phyloP scores from a whole-genome alignment of 345 rosid species.

The Trapa bicornis region DNA sequence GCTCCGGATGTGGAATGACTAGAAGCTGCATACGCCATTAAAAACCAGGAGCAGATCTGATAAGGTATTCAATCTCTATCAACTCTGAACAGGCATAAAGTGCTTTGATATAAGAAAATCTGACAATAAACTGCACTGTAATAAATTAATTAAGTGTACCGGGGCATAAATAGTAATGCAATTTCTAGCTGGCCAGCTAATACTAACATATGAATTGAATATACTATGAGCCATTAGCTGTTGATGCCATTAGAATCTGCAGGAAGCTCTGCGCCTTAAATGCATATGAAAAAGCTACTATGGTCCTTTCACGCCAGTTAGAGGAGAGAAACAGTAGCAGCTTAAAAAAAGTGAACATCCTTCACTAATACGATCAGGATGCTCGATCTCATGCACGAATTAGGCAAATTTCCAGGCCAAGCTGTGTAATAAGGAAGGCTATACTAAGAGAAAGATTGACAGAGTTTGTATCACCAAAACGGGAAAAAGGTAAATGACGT shows the following conservation, averaged over 20 bases:
- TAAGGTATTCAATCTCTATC: not conserved
- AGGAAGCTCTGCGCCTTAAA: conserved; percentile 1
- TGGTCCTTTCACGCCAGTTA: not conserved
- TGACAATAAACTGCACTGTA: not conserved
- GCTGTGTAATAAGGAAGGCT: not conserved
- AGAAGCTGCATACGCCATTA: conserved; percentile 3
- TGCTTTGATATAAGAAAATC: not conserved
- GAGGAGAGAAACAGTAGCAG: not conserved
- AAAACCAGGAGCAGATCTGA: not conserved
- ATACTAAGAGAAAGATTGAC: not conserved
- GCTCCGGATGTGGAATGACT: conserved; percentile 2
- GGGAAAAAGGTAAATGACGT: not conserved
- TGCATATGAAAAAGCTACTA: not conserved
- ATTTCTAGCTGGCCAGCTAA: not conserved
- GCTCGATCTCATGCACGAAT: not conserved
- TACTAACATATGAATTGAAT: not conserved
- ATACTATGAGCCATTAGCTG: not conserved
- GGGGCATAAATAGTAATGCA: not conserved
- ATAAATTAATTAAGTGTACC: not conserved
- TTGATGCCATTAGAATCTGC: conserved; percentile 2
- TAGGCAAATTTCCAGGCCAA: not conserved
- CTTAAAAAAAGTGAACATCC: not conserved
- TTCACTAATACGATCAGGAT: not conserved
- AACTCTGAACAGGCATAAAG: not conserved
- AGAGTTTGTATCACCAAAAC: not conserved